Base-by-base conservation (phyloP, 2,329 filamentous ascomycete species). In the Apiospora saccharicola region DNA sequence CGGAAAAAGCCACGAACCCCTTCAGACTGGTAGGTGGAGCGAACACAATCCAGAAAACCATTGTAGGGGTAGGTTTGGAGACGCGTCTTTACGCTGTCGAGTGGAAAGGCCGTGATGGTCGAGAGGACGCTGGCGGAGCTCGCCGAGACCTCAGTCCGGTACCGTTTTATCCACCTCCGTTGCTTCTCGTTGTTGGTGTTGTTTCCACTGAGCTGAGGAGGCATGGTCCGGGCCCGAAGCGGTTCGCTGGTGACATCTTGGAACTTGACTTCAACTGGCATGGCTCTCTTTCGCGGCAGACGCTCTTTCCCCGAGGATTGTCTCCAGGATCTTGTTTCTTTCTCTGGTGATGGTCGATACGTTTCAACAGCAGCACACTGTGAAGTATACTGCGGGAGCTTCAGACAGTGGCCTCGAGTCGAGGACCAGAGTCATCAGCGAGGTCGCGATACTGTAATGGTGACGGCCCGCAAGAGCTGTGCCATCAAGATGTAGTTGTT, bases 41-140 rank as follows among this genome's bases (percentile, higher is more conserved):
- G 88, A 70, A 95, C 90, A 80, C 93, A 95, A 81, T 94, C 91
- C 79, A 89, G 82, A 82, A 93, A 94, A 76, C 89, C 93, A 76
- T 89, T 87, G 83, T 93, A 95, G 75, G 92, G 90, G 83, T 96
- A 96, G 76, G 93, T 93, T 85, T 97, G 94, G 90, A 96, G 94
- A 79, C 94, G 93, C 71, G 93, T 95, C 86, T 97, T 97, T 81
- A 96, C 92, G 78, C 94, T 96, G 82, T 97, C 94, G 76, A 97
- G 89, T 30, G 94, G 94, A 80, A 96, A 97, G n/a, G 94, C 92
- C 75, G 89, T 87, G 79, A 94, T 88, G 57, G 94, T 96, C 49
- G 93, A 94, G 72, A 96, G 86, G 75, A 95, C 87, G 82, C 92
- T 95, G 80, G 92, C 93, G 51, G 90, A 87, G 82, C 91, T 93